Percentiles rank a stretch among this genome's conserved stretches.
Evolutionary conservation across 352 stramenopile genomes (phyloP).

Genomic region (Globisporangium yorkense): DNA sequence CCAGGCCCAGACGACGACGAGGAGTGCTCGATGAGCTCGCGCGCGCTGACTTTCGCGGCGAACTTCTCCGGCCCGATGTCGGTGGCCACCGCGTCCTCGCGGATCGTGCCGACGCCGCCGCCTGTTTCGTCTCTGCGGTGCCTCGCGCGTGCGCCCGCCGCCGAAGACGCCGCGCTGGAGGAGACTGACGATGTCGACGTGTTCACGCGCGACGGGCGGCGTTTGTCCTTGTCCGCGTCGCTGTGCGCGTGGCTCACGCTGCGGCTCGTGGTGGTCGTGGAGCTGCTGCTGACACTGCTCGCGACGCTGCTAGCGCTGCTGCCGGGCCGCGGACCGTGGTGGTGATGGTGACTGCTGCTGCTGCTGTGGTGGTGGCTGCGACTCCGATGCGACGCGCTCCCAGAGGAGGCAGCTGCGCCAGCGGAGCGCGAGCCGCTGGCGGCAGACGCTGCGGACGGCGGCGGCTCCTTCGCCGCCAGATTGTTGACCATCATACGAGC

Average conservation of each 20-base stretch:
- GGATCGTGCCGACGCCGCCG: conserved; percentile 4
- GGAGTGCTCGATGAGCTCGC: conserved; percentile 24
- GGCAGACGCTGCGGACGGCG: background rate
- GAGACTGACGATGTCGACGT: conserved; percentile 9
- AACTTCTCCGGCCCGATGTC: conserved; percentile 44
- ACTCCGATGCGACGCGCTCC: conserved; percentile 7
- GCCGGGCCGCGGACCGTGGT: background rate
- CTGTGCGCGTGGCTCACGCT: conserved; percentile 5
- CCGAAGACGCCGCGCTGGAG: conserved; percentile 3
- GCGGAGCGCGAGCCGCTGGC: background rate
- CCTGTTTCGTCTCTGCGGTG: conserved; percentile 2
- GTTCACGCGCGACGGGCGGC: conserved; percentile 7
- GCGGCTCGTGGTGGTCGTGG: conserved; percentile 7
- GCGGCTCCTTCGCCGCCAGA: background rate
- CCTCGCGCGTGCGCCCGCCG: background rate
- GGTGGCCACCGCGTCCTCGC: conserved; percentile 5
- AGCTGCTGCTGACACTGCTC: conserved; percentile 15
- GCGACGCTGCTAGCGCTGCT: conserved; percentile 12
- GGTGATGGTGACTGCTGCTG: background rate
- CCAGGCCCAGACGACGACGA: conserved; percentile 37
- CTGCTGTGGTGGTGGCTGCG: background rate
- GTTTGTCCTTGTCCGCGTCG: conserved; percentile 6
- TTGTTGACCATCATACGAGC: background rate
- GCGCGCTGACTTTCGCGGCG: conserved; percentile 27
- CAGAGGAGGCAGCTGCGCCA: too few species aligned